Base-by-base conservation (phyloP, 495 filamentous ascomycete species). In the Penicillium pulvis region DNA sequence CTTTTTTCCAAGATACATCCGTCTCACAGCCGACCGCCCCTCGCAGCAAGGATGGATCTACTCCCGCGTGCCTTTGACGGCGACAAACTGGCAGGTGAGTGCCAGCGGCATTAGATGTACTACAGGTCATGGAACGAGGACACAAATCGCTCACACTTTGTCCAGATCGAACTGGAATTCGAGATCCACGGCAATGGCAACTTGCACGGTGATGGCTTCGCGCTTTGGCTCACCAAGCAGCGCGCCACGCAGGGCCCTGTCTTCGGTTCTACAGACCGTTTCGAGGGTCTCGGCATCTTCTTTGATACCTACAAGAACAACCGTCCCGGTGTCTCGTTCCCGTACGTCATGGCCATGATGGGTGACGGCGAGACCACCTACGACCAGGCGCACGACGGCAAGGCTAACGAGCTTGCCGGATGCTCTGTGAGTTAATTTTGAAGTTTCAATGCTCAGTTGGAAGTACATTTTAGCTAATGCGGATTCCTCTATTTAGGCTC, bases 271-370 rank as follows among this genome's bases (percentile, higher is more conserved):
- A 82, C 81, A 16, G 95, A 99, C 74, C 83, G 84, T 47, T 99
- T 98, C 64, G 94, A 98, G 67, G 95, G 95, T 12, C 83, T 99
- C 14, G 95, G 94, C 42, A 82, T 99, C 68, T 97, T 99, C 82
- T 87, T 99, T 77, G 95, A 99, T 71, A 99, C 95, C 47, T 99
- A 99, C 80, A 99, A 99, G 86, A 99, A 99, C 78, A 96, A 96
- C 79, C 86, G 95, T 17, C 95, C 95, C 9, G 95, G 95, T 10
- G 87, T 89, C 17, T 87, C 95, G 23, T 99, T 99, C 75, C 95
- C 95, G 41, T 98, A 97, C 66, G 89, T 99, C 64, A 96, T 97
- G 92, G 95, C 95, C 51, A 97, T 98, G 94, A 80, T 96, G 68
- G 94, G 88, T 49, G 94, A 99, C 72, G 92, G 94, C 31, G 76